phyloP scores from a whole-genome alignment of 73 alveolate species.

The Stentor roeselii region DNA sequence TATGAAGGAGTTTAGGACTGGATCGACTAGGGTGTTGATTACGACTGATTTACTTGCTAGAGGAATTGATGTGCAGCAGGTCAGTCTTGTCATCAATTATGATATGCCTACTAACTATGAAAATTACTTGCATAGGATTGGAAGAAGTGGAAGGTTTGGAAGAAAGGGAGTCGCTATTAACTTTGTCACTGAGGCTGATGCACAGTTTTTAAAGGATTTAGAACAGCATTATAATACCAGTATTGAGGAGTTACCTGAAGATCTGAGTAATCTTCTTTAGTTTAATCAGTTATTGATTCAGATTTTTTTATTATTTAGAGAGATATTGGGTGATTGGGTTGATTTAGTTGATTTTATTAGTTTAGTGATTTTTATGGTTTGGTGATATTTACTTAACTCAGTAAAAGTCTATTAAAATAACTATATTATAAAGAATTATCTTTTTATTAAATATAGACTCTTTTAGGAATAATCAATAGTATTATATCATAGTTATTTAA shows the following conservation, averaged over 20 bases:
- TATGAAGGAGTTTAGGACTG: conserved; percentile 88
- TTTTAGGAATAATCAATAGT: too few relatives aligned
- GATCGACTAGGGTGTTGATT: conserved; percentile 58
- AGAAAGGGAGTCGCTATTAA: conserved; percentile 98
- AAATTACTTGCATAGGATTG: conserved; percentile 97
- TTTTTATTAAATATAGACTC: too few relatives aligned
- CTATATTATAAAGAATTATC: too few relatives aligned
- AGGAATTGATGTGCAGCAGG: conserved; percentile 97
- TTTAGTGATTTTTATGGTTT: too few relatives aligned
- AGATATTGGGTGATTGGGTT: too few relatives aligned
- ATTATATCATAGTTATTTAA: too few relatives aligned
- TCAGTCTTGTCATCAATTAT: conserved; percentile 89
- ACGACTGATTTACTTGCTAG: conserved; percentile 85
- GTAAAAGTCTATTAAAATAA: too few relatives aligned
- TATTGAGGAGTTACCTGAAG: not conserved
- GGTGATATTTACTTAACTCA: too few relatives aligned
- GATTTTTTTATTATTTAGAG: too few relatives aligned
- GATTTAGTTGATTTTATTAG: too few relatives aligned
- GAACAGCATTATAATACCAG: conserved; percentile 44
- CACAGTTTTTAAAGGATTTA: conserved; percentile 50
- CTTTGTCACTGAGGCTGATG: conserved; percentile 68
- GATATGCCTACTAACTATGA: conserved; percentile 94
- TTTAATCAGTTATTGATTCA: too few relatives aligned
- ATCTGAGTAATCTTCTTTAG: not conserved
- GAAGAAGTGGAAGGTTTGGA: conserved; percentile 99